These are phyloP conservation scores for Mucor lusitanicus DNA, from an alignment of 371 early-diverging fungal species.

Conservation along the genomic window DNA sequence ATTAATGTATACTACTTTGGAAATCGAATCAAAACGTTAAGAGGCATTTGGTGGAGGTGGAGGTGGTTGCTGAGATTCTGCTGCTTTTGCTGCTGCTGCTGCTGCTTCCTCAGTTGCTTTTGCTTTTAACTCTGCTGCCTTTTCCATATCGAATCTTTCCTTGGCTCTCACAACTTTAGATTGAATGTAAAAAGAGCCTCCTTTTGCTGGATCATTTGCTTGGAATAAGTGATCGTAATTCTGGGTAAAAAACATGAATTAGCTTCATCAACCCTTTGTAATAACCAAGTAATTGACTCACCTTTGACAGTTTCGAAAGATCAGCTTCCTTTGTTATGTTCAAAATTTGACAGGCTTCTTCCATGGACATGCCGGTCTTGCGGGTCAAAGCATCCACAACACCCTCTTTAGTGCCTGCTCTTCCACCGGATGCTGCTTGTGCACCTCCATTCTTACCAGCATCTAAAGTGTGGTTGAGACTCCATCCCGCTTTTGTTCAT, in stretches of 20 bases:
- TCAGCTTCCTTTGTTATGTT: conserved; percentile 80
- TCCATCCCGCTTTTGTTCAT: neutral
- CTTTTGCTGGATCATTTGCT: conserved; percentile 82
- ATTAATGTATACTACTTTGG: neutral
- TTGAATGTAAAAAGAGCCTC: conserved; percentile 94
- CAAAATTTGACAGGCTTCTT: conserved; percentile 92
- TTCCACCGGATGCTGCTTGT: conserved; percentile 45
- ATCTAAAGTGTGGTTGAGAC: conserved; percentile 33
- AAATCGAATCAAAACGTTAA: neutral
- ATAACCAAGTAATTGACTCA: conserved; percentile 14
- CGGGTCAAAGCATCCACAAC: conserved; percentile 78
- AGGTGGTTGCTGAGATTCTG: conserved; percentile 12
- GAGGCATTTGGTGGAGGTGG: conserved; percentile 22
- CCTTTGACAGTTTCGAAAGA: conserved; percentile 74
- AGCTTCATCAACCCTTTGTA: neutral
- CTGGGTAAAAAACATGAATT: conserved; percentile 35
- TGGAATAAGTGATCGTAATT: conserved; percentile 90
- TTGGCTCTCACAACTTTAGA: conserved; percentile 93
- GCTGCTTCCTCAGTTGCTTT: conserved; percentile 26
- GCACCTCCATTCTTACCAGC: conserved; percentile 68
- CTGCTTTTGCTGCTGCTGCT: conserved; percentile 29
- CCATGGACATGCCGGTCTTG: conserved; percentile 85
- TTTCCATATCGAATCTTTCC: conserved; percentile 90
- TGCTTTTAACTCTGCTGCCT: conserved; percentile 59
- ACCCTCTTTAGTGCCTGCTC: conserved; percentile 47